Conservation (phyloP, 1,139 yeast genomes). For the Geotrichum armillariae region DNA sequence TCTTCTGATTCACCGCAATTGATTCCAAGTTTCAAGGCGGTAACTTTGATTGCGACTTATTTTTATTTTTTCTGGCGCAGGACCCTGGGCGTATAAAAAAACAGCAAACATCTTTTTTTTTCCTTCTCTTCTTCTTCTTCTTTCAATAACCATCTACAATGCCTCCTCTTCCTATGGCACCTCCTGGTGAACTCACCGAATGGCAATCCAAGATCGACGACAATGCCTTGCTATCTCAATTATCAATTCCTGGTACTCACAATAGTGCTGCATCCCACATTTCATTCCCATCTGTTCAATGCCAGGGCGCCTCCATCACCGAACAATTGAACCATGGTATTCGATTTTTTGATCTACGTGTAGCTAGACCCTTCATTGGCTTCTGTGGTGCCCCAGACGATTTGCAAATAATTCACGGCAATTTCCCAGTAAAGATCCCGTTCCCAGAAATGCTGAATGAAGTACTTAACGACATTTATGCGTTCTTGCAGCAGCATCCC, state of each 20-base stretch:
- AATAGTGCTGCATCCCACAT: conserved; percentile 67
- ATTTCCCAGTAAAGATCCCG: conserved; percentile 68
- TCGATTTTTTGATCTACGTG: conserved; percentile 68
- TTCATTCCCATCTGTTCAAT: conserved; percentile 78
- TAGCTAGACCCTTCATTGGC: conserved; percentile 56
- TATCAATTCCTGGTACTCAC: conserved; percentile 80
- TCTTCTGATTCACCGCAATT: no score
- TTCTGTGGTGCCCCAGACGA: conserved; percentile 45
- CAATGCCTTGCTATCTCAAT: conserved; percentile 50
- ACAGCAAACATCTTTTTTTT: no score
- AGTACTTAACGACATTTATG: conserved; percentile 57
- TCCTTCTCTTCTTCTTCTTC: no score
- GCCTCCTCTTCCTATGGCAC: conserved; percentile 20
- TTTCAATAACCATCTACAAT: conserved; percentile 5
- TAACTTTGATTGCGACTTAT: no score
- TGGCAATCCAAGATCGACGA: conserved; percentile 63
- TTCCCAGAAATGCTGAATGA: conserved; percentile 53
- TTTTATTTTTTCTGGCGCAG: no score
- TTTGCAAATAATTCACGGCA: conserved; percentile 71
- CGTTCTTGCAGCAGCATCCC: conserved; percentile 52
- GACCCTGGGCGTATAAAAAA: no score
- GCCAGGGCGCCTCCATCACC: conserved; percentile 63
- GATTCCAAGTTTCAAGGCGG: no score
- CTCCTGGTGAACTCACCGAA: conserved; percentile 24
- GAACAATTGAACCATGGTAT: conserved; percentile 72